These are phyloP conservation scores for Penicillium sp. DNA, from an alignment of 2,329 filamentous ascomycete genomes.

Conservation along the genomic window DNA sequence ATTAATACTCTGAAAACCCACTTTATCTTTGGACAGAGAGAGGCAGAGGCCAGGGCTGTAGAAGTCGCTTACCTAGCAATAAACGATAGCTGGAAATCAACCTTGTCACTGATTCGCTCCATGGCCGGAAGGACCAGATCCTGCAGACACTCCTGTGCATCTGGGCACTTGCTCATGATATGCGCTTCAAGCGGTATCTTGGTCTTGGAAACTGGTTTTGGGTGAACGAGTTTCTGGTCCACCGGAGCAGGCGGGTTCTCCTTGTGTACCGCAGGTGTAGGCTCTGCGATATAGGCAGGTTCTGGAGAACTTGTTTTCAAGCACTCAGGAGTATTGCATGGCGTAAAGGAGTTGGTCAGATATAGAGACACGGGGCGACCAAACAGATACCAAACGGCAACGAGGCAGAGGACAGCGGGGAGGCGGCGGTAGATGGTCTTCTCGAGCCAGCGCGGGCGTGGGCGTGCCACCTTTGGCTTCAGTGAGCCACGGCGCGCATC, in stretches of 20 bases:
- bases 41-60: not conserved
- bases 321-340: too few species aligned
- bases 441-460: not conserved
- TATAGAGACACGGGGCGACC: too few species aligned
- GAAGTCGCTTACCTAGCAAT: conserved; percentile 67
- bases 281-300: not conserved
- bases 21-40: not conserved
- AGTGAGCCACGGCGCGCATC: conserved; percentile 5
- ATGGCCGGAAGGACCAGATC: conserved; percentile 81
- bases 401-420: too few species aligned
- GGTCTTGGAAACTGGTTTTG: conserved; percentile 10
- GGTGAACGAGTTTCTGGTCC: not conserved
- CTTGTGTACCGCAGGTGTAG: not conserved
- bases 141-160: conserved; percentile 78
- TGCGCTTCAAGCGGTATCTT: conserved; percentile 84
- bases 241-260: not conserved
- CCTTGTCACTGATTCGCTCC: conserved; percentile 75
- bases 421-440: too few species aligned
- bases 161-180: conserved; percentile 96
- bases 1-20: too few species aligned
- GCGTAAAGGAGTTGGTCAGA: too few species aligned
- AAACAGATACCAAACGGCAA: too few species aligned
- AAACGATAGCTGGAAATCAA: conserved; percentile 86
- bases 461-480: conserved; percentile 1
- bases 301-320: conserved; percentile 6